Base-by-base conservation (phyloP, 148 eudicot genomes). In the Euryodendron excelsum region DNA sequence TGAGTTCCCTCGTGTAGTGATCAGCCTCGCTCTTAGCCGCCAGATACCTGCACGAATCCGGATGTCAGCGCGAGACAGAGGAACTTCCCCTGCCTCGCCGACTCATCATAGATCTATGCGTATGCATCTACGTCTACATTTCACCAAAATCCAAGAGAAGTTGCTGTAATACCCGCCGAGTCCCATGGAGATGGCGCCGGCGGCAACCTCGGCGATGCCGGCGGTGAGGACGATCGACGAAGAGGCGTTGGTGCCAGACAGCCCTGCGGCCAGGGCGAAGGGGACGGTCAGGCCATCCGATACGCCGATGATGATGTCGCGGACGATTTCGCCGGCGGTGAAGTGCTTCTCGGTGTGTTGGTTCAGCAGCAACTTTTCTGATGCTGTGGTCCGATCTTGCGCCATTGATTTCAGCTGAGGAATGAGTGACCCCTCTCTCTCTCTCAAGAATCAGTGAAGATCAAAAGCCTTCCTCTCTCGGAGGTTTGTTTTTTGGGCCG, bases 251-350 rank as follows among this genome's bases (percentile, higher is more conserved):
- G 97, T 94, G 20, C 98, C 98, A 31, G 98, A 94, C 7, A 94
- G 84, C 0, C 98, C 98, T 20, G 98, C 98, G 13, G 98, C 97
- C 18, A 94, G 90, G 34, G 98, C 98, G 72, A 94, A 92, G 8
- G 98, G 98, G 39, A 94, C 98, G 1, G 98, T 94, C 37, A 94
- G 95, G n/a, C 98, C 97, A 39, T 94, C 98, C 30, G 98, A 94
- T 10, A 94, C 97, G 14, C 98, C 98, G 55, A 94, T 94, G 78
- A 94, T 91, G 77, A 94, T 85, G 80, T 94, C 98, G 23, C 98
- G 98, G 21, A 94, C 96, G 14, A 94, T 80, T 78, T 94, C 97
- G 1, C 98, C 94, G 17, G 93, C 90, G 14, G 98, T 94, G 88
- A 94, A 94, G 78, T 94, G 98, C 79, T 86, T 82, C 84, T 94